These are phyloP conservation scores for Epichloe coenophiala DNA, from an alignment of 2,329 filamentous ascomycete genomes.

Conservation along the genomic window DNA sequence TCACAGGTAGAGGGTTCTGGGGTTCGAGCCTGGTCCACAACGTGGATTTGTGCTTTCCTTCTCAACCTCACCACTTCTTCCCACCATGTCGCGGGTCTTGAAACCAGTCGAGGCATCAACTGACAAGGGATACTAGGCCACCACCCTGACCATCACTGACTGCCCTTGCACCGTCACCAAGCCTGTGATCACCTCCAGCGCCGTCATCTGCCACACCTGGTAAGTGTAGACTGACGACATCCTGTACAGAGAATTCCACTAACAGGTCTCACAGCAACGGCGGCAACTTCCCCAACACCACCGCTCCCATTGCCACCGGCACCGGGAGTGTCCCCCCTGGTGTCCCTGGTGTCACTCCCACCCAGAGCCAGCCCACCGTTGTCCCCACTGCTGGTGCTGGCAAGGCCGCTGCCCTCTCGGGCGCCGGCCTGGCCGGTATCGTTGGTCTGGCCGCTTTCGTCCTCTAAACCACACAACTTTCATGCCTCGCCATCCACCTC, in stretches of 20 bases:
- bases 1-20: too few relatives aligned
- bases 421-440: conserved; percentile 45
- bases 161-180: too few relatives aligned
- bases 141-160: too few relatives aligned
- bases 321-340: background rate
- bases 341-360: conserved; percentile 7
- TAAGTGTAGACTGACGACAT: too few relatives aligned
- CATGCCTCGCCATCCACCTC: conserved; percentile 20
- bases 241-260: conserved; percentile 4
- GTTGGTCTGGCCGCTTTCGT: conserved; percentile 44
- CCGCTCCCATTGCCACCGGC: conserved; percentile 10
- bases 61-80: too few relatives aligned
- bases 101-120: background rate
- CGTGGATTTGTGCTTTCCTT: too few relatives aligned
- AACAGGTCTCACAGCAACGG: conserved; percentile 5
- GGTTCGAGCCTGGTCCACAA: too few relatives aligned
- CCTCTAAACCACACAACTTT: conserved; percentile 37
- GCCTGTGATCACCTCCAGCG: too few relatives aligned
- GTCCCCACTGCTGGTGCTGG: conserved; percentile 41
- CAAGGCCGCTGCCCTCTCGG: conserved; percentile 42
- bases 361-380: conserved; percentile 19
- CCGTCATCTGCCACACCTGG: too few relatives aligned
- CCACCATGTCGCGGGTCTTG: background rate
- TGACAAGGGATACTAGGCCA: background rate
- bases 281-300: conserved; percentile 18